Conservation (phyloP, 306 rosid species). For the Glycyrrhiza uralensis region DNA sequence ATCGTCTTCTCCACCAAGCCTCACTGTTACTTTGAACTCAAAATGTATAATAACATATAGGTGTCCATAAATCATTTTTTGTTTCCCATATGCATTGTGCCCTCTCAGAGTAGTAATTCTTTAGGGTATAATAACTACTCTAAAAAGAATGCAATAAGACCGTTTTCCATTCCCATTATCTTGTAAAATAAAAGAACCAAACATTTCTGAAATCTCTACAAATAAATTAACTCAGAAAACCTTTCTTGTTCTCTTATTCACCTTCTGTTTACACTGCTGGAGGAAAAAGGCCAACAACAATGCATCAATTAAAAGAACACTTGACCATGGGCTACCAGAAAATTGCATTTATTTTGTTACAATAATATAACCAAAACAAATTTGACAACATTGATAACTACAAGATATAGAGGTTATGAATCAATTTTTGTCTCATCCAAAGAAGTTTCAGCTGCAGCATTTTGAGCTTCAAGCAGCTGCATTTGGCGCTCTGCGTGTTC, state of each 20-base stretch:
- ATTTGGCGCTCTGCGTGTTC: constrained; percentile 91
- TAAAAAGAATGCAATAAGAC: neutral
- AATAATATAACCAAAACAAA: neutral
- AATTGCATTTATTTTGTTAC: constrained; percentile 16
- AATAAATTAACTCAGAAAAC: constrained; percentile 11
- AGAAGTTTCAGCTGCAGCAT: constrained; percentile 39
- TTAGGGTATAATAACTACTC: neutral
- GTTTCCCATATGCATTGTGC: too few species aligned
- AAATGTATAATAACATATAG: too few species aligned
- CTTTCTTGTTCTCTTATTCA: constrained; percentile 16
- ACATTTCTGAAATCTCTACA: neutral
- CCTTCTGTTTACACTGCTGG: neutral
- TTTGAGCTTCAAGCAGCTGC: constrained; percentile 72
- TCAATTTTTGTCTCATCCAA: constrained; percentile 33
- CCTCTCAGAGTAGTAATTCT: neutral
- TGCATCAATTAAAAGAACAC: neutral
- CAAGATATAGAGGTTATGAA: constrained; percentile 32
- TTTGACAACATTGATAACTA: neutral
- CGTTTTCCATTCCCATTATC: neutral
- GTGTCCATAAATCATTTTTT: too few species aligned
- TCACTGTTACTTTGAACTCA: too few species aligned
- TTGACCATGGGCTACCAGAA: neutral
- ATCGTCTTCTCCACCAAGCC: too few species aligned
- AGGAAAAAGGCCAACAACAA: neutral
- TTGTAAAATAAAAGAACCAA: neutral